Conservation (phyloP, 768 basidiomycete genomes). For the Antrodiella citrinella region DNA sequence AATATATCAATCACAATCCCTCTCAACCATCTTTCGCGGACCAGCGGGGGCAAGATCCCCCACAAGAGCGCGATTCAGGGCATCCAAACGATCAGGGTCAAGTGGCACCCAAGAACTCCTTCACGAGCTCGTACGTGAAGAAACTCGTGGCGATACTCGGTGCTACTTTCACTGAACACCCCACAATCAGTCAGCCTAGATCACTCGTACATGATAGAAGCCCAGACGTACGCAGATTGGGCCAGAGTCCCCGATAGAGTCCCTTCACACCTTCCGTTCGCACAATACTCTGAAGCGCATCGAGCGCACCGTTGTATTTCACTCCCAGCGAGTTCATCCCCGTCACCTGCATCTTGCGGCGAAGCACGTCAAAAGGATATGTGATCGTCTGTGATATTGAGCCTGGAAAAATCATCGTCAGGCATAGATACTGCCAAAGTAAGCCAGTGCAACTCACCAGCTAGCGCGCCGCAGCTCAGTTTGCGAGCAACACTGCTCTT, state of each 20-base stretch:
- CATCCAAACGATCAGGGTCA: no score
- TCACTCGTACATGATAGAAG: no score
- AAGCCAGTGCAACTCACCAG: conserved; percentile 39
- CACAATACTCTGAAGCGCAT: conserved; percentile 65
- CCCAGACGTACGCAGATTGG: conserved; percentile 63
- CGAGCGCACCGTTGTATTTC: conserved; percentile 74
- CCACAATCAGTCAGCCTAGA: not conserved
- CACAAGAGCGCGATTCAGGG: no score
- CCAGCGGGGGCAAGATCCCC: no score
- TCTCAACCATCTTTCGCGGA: no score
- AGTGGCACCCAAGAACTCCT: conserved; percentile 36
- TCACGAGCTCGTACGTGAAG: conserved; percentile 72
- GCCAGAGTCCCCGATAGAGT: conserved; percentile 83
- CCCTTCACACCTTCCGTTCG: conserved; percentile 68
- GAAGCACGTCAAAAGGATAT: conserved; percentile 91
- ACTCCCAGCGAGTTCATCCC: conserved; percentile 59
- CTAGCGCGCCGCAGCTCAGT: conserved; percentile 78
- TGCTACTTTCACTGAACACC: conserved; percentile 82
- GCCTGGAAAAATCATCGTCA: conserved; percentile 33
- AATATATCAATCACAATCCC: no score
- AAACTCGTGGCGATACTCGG: conserved; percentile 85
- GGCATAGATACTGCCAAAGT: not conserved
- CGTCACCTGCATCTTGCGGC: conserved; percentile 92
- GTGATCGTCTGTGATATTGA: conserved; percentile 90
- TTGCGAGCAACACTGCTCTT: conserved; percentile 63